Evolutionary conservation across 495 filamentous ascomycete genomes (phyloP).

Genomic region (Letharia columbiana): DNA sequence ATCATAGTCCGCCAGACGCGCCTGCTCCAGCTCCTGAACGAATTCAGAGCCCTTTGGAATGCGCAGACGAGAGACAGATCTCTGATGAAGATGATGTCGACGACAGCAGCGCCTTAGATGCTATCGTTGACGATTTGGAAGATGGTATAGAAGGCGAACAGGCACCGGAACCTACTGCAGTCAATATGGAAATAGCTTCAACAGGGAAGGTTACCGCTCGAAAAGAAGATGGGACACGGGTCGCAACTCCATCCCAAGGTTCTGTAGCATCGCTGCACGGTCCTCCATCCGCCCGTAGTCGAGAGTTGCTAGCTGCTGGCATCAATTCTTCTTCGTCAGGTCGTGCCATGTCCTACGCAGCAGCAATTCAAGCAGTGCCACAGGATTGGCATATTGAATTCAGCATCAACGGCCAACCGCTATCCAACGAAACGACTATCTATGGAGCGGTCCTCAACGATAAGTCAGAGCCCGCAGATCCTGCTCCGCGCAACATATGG

Average conservation of each 20-base stretch:
- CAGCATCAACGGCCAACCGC: constrained; percentile 71
- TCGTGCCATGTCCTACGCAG: constrained; percentile 64
- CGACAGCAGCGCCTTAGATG: constrained; percentile 63
- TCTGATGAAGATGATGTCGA: constrained; percentile 69
- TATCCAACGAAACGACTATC: constrained; percentile 88
- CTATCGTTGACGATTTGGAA: constrained; percentile 84
- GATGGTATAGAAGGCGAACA: constrained; percentile 73
- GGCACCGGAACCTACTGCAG: constrained; percentile 70
- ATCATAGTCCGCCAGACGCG: constrained; percentile 40
- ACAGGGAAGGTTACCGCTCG: constrained; percentile 91
- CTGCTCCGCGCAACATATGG: constrained; percentile 71
- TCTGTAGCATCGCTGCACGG: constrained; percentile 36
- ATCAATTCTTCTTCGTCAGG: constrained; percentile 33
- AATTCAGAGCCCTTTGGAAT: constrained; percentile 61
- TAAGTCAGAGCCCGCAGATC: constrained; percentile 54
- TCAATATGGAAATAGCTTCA: constrained; percentile 85
- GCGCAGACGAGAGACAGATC: constrained; percentile 82
- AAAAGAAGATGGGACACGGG: constrained; percentile 87
- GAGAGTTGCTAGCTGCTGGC: constrained; percentile 42
- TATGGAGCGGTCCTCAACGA: constrained; percentile 87
- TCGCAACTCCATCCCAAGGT: constrained; percentile 74
- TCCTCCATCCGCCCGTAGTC: constrained; percentile 33
- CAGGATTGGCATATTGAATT: constrained; percentile 99
- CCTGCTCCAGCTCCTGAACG: constrained; percentile 39
- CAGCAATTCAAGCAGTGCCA: constrained; percentile 67